These are phyloP conservation scores for Tripterygium wilfordii DNA, from an alignment of 177 flowering plant species.

Conservation along the genomic window DNA sequence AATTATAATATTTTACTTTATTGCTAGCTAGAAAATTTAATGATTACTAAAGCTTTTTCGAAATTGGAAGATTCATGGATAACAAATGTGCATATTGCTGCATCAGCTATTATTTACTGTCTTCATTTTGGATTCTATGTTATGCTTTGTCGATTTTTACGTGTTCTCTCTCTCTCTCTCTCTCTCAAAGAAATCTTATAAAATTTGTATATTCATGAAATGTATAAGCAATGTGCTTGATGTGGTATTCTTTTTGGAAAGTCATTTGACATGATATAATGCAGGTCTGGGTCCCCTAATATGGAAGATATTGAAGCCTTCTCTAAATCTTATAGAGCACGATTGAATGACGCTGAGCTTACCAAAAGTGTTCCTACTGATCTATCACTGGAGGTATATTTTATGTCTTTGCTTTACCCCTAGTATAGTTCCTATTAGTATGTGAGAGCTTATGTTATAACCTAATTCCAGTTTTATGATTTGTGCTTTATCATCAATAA, in stretches of 20 bases:
- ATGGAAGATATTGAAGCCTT: conserved; percentile 82
- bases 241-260: not conserved
- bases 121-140: not conserved
- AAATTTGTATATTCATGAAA: not conserved
- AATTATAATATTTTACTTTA: too few relatives aligned
- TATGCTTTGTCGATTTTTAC: too few relatives aligned
- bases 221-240: not conserved
- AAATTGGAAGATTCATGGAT: too few relatives aligned
- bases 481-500: too few relatives aligned
- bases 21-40: too few relatives aligned
- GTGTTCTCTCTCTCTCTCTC: too few relatives aligned
- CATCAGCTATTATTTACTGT: not conserved
- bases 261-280: conserved; percentile 2
- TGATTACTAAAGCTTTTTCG: too few relatives aligned
- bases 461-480: too few relatives aligned
- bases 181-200: too few relatives aligned
- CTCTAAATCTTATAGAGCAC: conserved; percentile 51
- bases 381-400: conserved; percentile 62
- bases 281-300: conserved; percentile 86
- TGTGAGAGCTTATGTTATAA: not conserved
- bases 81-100: too few relatives aligned
- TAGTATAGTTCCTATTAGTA: not conserved
- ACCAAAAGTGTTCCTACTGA: conserved; percentile 55
- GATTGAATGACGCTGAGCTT: conserved; percentile 65
- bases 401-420: not conserved